Evolutionary conservation across 2,329 filamentous ascomycete genomes (phyloP).

Genomic region (Scedosporium dehoogii): DNA sequence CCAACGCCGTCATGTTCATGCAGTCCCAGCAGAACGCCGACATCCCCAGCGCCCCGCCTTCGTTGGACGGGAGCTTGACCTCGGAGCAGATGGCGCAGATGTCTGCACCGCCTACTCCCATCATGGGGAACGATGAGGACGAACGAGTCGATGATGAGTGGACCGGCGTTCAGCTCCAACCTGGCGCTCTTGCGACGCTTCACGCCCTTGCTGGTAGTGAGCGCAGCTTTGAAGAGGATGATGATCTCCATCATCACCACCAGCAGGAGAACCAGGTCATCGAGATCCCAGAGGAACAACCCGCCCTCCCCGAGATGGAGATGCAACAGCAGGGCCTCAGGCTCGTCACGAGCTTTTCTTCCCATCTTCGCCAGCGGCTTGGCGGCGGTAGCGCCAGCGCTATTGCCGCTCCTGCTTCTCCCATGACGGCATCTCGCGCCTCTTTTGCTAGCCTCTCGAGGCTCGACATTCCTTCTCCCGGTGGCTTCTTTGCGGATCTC

Average conservation of each 20-base stretch:
- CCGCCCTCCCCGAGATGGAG: constrained; percentile 33
- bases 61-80: constrained; percentile 77
- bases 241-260: constrained; percentile 37
- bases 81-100: constrained; percentile 79
- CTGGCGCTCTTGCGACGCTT: constrained; percentile 70
- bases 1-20: constrained; percentile 63
- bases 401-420: constrained; percentile 19
- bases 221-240: constrained; percentile 40
- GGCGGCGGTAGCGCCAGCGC: neutral
- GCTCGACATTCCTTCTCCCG: constrained; percentile 82
- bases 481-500: constrained; percentile 82
- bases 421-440: constrained; percentile 25
- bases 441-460: constrained; percentile 65
- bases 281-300: constrained; percentile 32
- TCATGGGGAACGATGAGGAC: constrained; percentile 48
- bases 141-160: constrained; percentile 50
- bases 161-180: constrained; percentile 66
- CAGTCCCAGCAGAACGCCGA: constrained; percentile 49
- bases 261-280: constrained; percentile 33
- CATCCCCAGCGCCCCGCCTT: constrained; percentile 72
- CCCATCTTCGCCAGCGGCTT: constrained; percentile 10
- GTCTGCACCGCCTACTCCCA: constrained; percentile 77
- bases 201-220: constrained; percentile 57
- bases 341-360: constrained; percentile 32
- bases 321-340: constrained; percentile 34